A percentile compares a stretch with the other conserved stretches of the same genome.
Conservation (phyloP, 495 filamentous ascomycete species). For the Penicillium egyptiacum region DNA sequence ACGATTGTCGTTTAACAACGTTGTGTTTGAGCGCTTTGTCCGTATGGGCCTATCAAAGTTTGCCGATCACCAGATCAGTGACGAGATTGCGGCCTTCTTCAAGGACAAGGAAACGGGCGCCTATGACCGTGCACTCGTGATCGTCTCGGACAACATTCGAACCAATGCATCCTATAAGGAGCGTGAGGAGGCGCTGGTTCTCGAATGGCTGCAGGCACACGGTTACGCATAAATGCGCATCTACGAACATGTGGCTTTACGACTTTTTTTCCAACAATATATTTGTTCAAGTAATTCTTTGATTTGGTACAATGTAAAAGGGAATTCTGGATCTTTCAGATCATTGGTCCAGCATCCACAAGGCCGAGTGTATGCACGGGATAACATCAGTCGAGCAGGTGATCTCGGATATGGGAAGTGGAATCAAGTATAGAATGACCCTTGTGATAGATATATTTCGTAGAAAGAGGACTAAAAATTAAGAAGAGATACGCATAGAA, state of each 20-base stretch:
- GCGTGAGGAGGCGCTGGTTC: conserved; percentile 64
- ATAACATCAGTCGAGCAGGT: conserved; percentile 9
- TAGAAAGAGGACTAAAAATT: neutral
- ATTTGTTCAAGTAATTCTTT: conserved; percentile 1
- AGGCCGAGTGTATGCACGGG: conserved; percentile 13
- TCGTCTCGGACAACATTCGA: conserved; percentile 76
- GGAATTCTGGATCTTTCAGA: neutral
- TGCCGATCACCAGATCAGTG: conserved; percentile 61
- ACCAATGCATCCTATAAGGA: conserved; percentile 75
- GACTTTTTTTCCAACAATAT: neutral
- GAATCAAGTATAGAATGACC: neutral
- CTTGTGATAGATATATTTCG: neutral
- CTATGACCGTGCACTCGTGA: conserved; percentile 74
- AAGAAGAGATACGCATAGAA: neutral
- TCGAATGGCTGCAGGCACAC: conserved; percentile 69
- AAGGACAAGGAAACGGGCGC: conserved; percentile 73
- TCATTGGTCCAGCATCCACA: conserved; percentile 18
- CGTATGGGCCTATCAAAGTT: conserved; percentile 75
- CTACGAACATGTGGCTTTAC: neutral
- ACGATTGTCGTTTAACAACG: conserved; percentile 74
- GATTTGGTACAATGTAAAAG: neutral
- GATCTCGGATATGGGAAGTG: neutral
- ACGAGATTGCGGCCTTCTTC: conserved; percentile 84
- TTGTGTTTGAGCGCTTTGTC: conserved; percentile 85
- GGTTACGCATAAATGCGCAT: conserved; percentile 50